Base-by-base conservation (phyloP, 305 asterid genomes). In the Fraxinus latifolia region DNA sequence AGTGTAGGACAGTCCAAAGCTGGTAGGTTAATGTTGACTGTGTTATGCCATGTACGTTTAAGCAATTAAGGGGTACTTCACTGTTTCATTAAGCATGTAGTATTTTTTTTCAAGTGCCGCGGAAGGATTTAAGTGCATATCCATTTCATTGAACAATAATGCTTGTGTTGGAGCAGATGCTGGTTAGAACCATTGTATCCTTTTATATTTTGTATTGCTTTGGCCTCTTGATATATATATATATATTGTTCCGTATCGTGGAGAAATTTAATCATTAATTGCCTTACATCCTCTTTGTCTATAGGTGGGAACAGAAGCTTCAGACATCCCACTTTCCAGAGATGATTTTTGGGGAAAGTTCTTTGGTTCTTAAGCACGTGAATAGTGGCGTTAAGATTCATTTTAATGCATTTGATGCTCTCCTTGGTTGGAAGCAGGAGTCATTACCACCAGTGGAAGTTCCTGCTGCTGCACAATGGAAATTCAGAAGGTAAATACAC, bases 381-480 rank as follows among this genome's bases (percentile, higher is more conserved):
- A 85, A 80, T 76, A 93, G 93, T 82, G 98, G 97, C 71, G 80
- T 87, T 58, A 90, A 77, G 85, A 78, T 96, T 82, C 88, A 90
- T 88, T 96, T 93, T 83, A 91, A 91, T 85, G 97, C 99, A 79
- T 92, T 94, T 71, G 99, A 96, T 90, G 98, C 99, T 84, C 89
- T 96, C 53, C 84, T 89, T 78, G 98, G 95, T 82, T 96, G 97
- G 99, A 96, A 92, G 92, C 86, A 87, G 80, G 97, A 92, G 87
- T 90, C 92, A 44, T 80, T 96, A 83, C 97, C 98, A 81, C 99
- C 98, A 2, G 97, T 96, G 90, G 97, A 94, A 89, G 96, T 96
- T 87, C 97, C 99, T 62, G 99, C 98, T 4, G 98, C 99, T 82
- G 98, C 93, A 80, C 80, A 87, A 85, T 96, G 99, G 99, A 96